Evolutionary conservation across 2,329 filamentous ascomycete species (phyloP).

Genomic region (Akanthomyces dipterigenus): DNA sequence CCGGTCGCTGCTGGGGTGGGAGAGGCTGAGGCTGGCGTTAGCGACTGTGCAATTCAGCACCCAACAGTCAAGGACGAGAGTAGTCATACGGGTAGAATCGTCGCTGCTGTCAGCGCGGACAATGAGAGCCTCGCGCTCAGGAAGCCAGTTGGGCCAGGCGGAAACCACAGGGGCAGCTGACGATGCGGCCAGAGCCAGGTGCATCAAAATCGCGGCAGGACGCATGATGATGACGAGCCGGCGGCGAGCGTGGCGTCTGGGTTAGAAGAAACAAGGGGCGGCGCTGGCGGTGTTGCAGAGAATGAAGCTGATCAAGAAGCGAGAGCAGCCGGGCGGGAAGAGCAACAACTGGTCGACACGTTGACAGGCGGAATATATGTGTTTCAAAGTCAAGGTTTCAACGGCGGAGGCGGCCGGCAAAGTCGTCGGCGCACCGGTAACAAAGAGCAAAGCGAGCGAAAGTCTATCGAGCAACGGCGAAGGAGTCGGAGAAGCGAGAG

Average conservation of each 20-base stretch:
- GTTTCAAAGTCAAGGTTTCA: conserved; percentile 11
- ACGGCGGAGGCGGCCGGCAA: conserved; percentile 3
- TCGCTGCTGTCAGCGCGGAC: conserved; percentile 39
- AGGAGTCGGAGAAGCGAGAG: neutral
- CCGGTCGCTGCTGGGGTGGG: neutral
- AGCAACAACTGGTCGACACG: neutral
- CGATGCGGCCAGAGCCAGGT: conserved; percentile 43
- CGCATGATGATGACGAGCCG: conserved; percentile 36
- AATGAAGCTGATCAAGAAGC: neutral
- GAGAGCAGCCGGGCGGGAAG: neutral
- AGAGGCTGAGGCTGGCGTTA: neutral
- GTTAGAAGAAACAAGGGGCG: neutral
- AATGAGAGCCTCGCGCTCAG: conserved; percentile 45
- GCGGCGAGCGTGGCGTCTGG: neutral
- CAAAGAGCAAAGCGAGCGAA: neutral
- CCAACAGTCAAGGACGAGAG: conserved; percentile 11
- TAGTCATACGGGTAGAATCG: conserved; percentile 8
- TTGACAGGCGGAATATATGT: neutral
- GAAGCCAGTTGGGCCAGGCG: conserved; percentile 51
- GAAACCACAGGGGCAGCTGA: conserved; percentile 45
- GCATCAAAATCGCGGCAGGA: conserved; percentile 38
- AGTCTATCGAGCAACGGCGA: neutral
- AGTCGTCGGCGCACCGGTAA: neutral
- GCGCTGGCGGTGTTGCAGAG: neutral
- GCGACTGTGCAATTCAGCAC: neutral